Base-by-base conservation (phyloP, 148 eudicot species). In the Diospyros kaki region DNA sequence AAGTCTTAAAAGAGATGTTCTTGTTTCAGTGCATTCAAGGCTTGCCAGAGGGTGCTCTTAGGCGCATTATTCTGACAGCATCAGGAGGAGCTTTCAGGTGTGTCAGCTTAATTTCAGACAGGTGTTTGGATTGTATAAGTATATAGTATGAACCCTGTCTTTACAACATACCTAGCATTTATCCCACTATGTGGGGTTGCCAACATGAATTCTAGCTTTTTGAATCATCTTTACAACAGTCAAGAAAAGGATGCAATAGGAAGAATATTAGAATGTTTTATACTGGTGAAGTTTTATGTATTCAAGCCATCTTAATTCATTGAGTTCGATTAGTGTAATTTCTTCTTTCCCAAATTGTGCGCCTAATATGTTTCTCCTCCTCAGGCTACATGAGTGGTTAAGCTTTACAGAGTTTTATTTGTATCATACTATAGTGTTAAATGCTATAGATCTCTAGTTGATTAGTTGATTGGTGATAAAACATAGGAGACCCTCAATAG, bases 81-180 rank as follows among this genome's bases (percentile, higher is more conserved):
- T 96, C 99, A 58, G 99, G 99, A 13, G 99, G 99, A 68, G 86
- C 99, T 77, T 96, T 96, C 88, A 96, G 99, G 99, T 93, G 51
- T 71, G 82, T 59, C 10, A 51, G 12, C 53, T 73, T 83, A 64
- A 40, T 55, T 72, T 72, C 45, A 58, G 60, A 66, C 13, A 41
- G 7, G 3, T 66, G 55, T 73, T 18, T 18, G 1, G 40, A 61
- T 77, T 61, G 53, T 43, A 18, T 52, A 68, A 73, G 28, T 28
- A 9, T 72, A 53, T 18, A 54, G 39, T 46, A 45, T 48, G 44
- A n/a, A n/a, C 13, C 45, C 28, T 42, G 9, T 63, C 12, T 62
- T 8, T 28, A 28, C 28, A 28, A 28, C 28, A 28, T 28, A 28
- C 28, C 28, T 28, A 28, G 28, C 28, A 28, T 28, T 28, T 28